Conservation (phyloP, 2,329 filamentous ascomycete species). For the Furcasterigmium furcatum region DNA sequence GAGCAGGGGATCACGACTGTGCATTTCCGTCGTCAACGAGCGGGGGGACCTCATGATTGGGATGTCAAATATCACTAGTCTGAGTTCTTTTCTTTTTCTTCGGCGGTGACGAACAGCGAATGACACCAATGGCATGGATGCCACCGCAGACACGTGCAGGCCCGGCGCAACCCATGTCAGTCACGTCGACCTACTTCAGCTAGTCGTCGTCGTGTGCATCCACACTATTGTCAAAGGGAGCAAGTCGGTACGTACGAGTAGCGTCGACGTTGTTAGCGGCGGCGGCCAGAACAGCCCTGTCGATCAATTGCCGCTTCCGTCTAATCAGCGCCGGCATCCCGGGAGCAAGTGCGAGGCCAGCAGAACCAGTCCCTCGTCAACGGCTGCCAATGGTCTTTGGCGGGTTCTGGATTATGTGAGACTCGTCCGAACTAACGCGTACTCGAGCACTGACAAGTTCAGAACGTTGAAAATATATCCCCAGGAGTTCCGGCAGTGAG, state of each 20-base stretch:
- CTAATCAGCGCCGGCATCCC: neutral
- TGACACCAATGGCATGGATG: too few species aligned
- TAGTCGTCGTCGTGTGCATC: too few species aligned
- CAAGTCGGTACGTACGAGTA: neutral
- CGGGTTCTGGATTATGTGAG: neutral
- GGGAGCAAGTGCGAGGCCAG: neutral
- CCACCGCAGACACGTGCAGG: too few species aligned
- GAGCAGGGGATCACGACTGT: too few species aligned
- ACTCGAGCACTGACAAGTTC: neutral
- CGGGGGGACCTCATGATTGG: too few species aligned
- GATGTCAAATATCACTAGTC: too few species aligned
- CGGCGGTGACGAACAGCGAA: too few species aligned
- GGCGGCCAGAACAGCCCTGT: neutral
- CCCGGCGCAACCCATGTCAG: too few species aligned
- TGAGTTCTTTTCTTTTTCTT: too few species aligned
- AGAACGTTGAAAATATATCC: neutral
- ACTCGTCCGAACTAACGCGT: neutral
- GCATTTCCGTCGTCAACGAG: too few species aligned
- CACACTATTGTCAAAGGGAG: too few species aligned
- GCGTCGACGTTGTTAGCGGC: neutral
- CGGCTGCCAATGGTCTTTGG: neutral
- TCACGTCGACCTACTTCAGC: too few species aligned
- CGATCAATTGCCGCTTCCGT: neutral
- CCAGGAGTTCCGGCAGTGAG: neutral
- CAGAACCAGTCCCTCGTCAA: neutral